Percentiles rank a stretch among this genome's conserved stretches.
Evolutionary conservation across 148 eudicot species (phyloP).

Genomic region (Talinum fruticosum): DNA sequence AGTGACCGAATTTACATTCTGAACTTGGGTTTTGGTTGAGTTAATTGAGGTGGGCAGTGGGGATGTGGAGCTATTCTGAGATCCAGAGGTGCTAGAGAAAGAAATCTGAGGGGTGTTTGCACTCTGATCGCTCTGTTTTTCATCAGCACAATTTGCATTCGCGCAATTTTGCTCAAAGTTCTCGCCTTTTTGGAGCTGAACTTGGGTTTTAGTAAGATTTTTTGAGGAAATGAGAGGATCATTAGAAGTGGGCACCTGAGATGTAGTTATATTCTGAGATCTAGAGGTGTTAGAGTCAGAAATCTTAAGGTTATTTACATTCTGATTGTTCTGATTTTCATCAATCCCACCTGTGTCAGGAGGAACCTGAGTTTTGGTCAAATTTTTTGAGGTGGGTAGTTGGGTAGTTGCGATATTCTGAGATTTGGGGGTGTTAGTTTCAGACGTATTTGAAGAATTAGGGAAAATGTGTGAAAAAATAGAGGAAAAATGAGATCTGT

Average conservation of each 20-base stretch:
- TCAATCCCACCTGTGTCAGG: conserved; percentile 27
- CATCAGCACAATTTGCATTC: no score
- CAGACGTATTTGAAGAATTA: conserved; percentile 20
- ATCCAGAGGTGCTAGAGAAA: background rate
- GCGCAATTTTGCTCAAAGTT: conserved; percentile 20
- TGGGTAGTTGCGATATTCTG: conserved; percentile 7
- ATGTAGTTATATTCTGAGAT: conserved; percentile 14
- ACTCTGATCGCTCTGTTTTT: conserved; percentile 15
- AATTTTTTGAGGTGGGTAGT: conserved; percentile 24
- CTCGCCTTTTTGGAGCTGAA: conserved; percentile 24
- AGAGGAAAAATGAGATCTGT: conserved; percentile 55
- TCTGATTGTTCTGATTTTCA: conserved; percentile 7
- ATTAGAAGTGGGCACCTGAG: conserved; percentile 19
- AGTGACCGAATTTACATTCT: background rate
- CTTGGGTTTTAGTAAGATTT: conserved; percentile 25
- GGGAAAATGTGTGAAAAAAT: conserved; percentile 45
- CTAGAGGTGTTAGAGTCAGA: conserved; percentile 6
- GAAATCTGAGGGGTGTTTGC: background rate
- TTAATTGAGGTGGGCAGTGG: background rate
- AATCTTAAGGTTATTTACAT: conserved; percentile 10
- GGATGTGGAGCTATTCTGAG: conserved; percentile 3
- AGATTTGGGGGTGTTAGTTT: conserved; percentile 25
- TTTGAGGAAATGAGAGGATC: conserved; percentile 10
- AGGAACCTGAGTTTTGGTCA: conserved; percentile 25
- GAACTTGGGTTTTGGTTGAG: background rate